These are phyloP conservation scores for Macrophomina phaseolina DNA, from an alignment of 2,329 filamentous ascomycete genomes.

Conservation along the genomic window DNA sequence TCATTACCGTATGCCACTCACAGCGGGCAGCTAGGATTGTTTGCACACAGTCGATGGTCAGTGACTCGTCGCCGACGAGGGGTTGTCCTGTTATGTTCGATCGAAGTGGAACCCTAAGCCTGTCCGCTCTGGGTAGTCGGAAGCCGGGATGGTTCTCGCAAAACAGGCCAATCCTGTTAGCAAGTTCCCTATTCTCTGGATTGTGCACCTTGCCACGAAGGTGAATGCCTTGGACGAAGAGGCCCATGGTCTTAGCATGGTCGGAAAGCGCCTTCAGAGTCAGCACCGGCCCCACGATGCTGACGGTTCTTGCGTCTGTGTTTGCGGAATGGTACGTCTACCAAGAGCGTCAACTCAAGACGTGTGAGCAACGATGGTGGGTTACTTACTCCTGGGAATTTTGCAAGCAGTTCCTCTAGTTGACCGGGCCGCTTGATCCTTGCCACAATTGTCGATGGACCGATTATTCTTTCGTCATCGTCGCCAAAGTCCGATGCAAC, in stretches of 20 bases:
- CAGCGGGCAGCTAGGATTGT: conserved; percentile 34
- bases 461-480: conserved; percentile 31
- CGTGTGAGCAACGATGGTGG: neutral
- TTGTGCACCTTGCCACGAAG: conserved; percentile 35
- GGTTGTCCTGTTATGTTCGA: conserved; percentile 31
- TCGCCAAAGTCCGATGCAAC: conserved; percentile 29
- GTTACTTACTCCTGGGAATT: neutral
- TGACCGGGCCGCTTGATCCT: conserved; percentile 31
- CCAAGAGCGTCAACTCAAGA: conserved; percentile 15
- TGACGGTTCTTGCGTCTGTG: conserved; percentile 35
- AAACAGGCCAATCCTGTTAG: conserved; percentile 29
- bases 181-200: conserved; percentile 33
- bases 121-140: conserved; percentile 16
- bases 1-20: conserved; percentile 34
- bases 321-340: conserved; percentile 34
- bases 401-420: conserved; percentile 28
- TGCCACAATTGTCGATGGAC: conserved; percentile 33
- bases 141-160: conserved; percentile 28
- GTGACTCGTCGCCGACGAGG: conserved; percentile 13
- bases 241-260: conserved; percentile 28
- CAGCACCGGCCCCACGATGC: conserved; percentile 32
- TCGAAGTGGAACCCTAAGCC: neutral
- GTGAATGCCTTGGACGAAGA: conserved; percentile 32
- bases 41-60: conserved; percentile 30
- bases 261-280: conserved; percentile 29